Evolutionary conservation across 139 green algal species (phyloP).

Genomic region (Parachlorella kessleri): DNA sequence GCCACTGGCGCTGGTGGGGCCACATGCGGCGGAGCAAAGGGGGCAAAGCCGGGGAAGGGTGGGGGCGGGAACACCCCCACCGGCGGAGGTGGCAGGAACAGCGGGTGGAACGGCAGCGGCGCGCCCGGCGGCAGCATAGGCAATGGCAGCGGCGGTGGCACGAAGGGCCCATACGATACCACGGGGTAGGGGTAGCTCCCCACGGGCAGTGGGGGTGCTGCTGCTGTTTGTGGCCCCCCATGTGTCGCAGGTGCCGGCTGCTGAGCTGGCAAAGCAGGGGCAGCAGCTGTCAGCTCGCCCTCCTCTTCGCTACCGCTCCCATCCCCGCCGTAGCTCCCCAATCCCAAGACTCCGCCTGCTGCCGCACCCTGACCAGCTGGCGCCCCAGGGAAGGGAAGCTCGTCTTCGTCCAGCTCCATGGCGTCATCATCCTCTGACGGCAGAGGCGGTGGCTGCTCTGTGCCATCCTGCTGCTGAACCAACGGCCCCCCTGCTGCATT

Average conservation of each 20-base stretch:
- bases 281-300: too few relatives aligned
- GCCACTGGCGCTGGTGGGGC: too few relatives aligned
- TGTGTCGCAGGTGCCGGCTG: too few relatives aligned
- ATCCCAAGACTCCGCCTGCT: background rate
- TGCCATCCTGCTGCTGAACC: conserved; percentile 1
- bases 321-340: background rate
- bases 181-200: too few relatives aligned
- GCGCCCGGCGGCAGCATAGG: background rate
- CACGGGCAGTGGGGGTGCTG: too few relatives aligned
- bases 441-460: background rate
- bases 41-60: too few relatives aligned
- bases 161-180: too few relatives aligned
- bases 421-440: background rate
- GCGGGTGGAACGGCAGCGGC: background rate
- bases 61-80: too few relatives aligned
- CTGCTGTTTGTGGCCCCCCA: too few relatives aligned
- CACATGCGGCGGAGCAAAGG: too few relatives aligned
- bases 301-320: background rate
- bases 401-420: background rate
- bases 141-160: background rate
- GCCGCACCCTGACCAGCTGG: background rate
- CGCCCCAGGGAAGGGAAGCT: background rate
- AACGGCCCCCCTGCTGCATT: background rate
- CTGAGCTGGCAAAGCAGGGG: too few relatives aligned
- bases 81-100: background rate